These are phyloP conservation scores for Fusarium sp. DNA, from an alignment of 2,329 filamentous ascomycete species.

Conservation along the genomic window DNA sequence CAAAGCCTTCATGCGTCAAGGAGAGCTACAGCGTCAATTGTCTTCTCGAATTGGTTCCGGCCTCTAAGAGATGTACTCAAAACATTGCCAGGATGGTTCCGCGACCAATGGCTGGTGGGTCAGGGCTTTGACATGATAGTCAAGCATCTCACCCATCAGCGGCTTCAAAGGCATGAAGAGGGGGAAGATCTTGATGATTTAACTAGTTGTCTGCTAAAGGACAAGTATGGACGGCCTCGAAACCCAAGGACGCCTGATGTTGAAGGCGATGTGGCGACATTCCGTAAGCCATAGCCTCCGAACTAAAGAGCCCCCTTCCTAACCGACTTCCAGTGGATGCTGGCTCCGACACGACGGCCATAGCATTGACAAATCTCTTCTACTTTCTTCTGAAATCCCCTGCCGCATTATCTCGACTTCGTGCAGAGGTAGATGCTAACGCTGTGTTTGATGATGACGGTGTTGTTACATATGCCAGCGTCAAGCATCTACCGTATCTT, in stretches of 20 bases:
- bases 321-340: conserved; percentile 53
- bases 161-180: background rate
- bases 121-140: background rate
- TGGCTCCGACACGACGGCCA: conserved; percentile 64
- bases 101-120: background rate
- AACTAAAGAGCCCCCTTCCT: too few species aligned
- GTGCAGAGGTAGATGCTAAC: too few species aligned
- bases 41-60: background rate
- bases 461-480: too few species aligned
- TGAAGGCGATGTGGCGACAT: too few species aligned
- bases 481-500: too few species aligned
- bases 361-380: conserved; percentile 66
- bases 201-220: background rate
- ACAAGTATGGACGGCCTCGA: background rate
- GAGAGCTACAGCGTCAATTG: background rate
- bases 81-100: background rate
- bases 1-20: background rate
- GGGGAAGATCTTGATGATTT: background rate
- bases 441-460: too few species aligned
- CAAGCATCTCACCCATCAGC: background rate
- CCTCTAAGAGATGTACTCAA: background rate
- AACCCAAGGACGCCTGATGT: too few species aligned
- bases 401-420: conserved; percentile 47
- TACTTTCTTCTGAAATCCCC: conserved; percentile 66
- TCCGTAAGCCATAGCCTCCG: too few species aligned